phyloP scores from a whole-genome alignment of 179 eudicot species.

The Spinacia oleracea region DNA sequence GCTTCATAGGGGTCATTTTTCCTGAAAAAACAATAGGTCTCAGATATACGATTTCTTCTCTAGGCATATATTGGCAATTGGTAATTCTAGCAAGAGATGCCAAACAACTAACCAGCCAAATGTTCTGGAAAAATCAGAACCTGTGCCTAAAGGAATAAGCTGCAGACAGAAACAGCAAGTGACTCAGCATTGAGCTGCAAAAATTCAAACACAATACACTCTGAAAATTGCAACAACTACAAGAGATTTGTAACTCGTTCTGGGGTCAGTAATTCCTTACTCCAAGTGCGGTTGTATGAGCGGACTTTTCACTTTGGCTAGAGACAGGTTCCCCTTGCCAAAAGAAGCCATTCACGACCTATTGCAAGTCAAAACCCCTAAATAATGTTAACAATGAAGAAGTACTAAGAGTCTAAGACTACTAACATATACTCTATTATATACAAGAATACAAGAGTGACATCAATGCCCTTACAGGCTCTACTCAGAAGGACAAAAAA shows the following conservation, averaged over 20 bases:
- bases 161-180: constrained; percentile 37
- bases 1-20: constrained; percentile 82
- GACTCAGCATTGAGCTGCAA: constrained; percentile 19
- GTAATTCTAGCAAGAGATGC: constrained; percentile 1
- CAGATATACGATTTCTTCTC: constrained; percentile 5
- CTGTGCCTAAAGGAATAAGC: constrained; percentile 98
- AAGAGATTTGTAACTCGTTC: neutral
- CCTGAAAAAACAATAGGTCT: constrained; percentile 50
- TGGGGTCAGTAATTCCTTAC: constrained; percentile 47
- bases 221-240: constrained; percentile 19
- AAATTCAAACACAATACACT: constrained; percentile 4
- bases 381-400: neutral
- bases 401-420: too few species aligned
- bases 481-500: neutral
- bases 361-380: constrained; percentile 26
- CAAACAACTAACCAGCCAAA: constrained; percentile 70
- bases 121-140: constrained; percentile 97
- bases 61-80: constrained; percentile 1
- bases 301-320: constrained; percentile 32
- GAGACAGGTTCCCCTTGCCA: constrained; percentile 67
- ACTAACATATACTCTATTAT: neutral
- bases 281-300: constrained; percentile 69
- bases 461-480: neutral
- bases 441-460: constrained; percentile 7
- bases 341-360: constrained; percentile 94